Evolutionary conservation across 306 rosid species (phyloP).

Genomic region (Prunus mira): DNA sequence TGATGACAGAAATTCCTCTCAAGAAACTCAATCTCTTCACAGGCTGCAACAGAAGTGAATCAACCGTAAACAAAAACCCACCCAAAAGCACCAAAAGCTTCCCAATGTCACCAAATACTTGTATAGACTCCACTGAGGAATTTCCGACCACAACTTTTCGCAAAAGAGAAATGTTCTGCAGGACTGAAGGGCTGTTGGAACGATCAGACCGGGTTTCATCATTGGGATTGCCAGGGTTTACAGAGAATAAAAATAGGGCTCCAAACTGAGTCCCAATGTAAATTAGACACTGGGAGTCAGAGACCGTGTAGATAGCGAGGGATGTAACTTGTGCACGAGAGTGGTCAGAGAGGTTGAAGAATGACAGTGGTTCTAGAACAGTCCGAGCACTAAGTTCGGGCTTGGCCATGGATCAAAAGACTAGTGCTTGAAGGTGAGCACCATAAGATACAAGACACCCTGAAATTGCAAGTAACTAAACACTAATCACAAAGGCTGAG

Average conservation of each 20-base stretch:
- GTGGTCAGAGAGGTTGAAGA: slow-evolving; percentile 54
- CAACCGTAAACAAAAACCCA: slow-evolving; percentile 66
- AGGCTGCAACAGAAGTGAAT: slow-evolving; percentile 48
- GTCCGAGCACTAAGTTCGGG: slow-evolving; percentile 50
- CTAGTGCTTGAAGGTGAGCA: not conserved
- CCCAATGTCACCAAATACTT: slow-evolving; percentile 49
- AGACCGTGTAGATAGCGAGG: slow-evolving; percentile 42
- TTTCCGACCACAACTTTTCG: slow-evolving; percentile 47
- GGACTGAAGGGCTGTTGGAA: slow-evolving; percentile 21
- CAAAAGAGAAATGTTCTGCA: slow-evolving; percentile 43
- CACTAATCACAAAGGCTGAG: slow-evolving; percentile 1
- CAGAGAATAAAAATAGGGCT: slow-evolving; percentile 55
- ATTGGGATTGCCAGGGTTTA: slow-evolving; percentile 22
- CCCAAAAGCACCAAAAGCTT: slow-evolving; percentile 63
- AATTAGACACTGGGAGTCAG: slow-evolving; percentile 46
- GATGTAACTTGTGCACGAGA: slow-evolving; percentile 56
- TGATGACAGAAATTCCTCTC: slow-evolving; percentile 55
- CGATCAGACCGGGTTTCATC: slow-evolving; percentile 13
- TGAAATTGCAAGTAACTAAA: slow-evolving; percentile 5
- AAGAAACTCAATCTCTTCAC: slow-evolving; percentile 51
- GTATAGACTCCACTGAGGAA: slow-evolving; percentile 46
- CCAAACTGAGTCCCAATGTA: slow-evolving; percentile 76
- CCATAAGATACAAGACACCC: not conserved
- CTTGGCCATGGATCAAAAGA: slow-evolving; percentile 41
- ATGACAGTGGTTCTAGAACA: slow-evolving; percentile 69